Conservation (phyloP, 108 stramenopile species). For the Cyclotella kingstonii region DNA sequence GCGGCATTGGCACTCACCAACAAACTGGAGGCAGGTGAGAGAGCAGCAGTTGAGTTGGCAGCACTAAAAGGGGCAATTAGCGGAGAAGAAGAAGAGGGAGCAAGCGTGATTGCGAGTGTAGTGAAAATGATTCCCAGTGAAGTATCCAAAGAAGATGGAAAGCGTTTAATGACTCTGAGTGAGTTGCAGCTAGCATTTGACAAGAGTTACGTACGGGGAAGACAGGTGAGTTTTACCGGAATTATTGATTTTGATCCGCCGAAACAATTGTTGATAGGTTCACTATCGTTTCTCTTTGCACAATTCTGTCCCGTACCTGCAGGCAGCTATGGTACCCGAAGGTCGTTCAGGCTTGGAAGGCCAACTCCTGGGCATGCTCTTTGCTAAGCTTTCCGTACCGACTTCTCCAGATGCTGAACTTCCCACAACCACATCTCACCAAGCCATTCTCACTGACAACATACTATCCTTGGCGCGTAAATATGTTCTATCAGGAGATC, state of each 20-base stretch:
- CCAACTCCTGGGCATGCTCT: constrained; percentile 74
- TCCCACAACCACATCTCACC: constrained; percentile 51
- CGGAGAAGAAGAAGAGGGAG: constrained; percentile 48
- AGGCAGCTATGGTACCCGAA: constrained; percentile 71
- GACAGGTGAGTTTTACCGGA: constrained; percentile 33
- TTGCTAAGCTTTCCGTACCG: constrained; percentile 63
- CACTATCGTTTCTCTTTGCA: neutral
- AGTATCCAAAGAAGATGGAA: constrained; percentile 50
- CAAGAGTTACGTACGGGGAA: constrained; percentile 52
- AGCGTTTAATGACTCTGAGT: constrained; percentile 54
- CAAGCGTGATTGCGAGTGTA: constrained; percentile 61
- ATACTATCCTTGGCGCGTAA: constrained; percentile 65
- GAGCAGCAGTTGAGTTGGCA: constrained; percentile 58
- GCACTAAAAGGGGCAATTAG: constrained; percentile 62
- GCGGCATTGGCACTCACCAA: constrained; percentile 74
- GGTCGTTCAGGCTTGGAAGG: constrained; percentile 68
- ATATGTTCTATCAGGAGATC: constrained; percentile 72
- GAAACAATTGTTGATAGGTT: neutral
- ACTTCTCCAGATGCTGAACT: constrained; percentile 65
- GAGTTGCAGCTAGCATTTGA: constrained; percentile 77
- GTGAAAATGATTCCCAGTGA: constrained; percentile 51
- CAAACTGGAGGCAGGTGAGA: constrained; percentile 59
- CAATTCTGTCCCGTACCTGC: neutral
- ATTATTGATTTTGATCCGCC: neutral
- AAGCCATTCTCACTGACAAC: constrained; percentile 57